phyloP scores from a whole-genome alignment of 768 basidiomycete species.

The Mycena olivaceomarginata region DNA sequence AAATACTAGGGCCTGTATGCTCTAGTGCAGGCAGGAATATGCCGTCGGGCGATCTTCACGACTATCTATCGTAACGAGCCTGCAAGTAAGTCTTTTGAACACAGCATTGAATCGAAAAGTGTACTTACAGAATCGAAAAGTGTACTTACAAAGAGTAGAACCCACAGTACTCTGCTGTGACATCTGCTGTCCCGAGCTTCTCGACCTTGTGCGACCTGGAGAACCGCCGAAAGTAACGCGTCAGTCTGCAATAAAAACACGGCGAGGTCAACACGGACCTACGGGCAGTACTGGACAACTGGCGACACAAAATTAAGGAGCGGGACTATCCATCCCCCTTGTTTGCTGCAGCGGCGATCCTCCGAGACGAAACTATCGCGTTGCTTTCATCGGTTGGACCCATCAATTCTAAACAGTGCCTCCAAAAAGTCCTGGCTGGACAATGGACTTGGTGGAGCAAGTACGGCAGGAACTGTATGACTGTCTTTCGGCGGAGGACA shows the following conservation, averaged over 20 bases:
- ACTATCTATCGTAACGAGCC: too few species aligned
- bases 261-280: slow-evolving; percentile 34
- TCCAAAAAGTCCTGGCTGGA: slow-evolving; percentile 37
- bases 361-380: slow-evolving; percentile 37
- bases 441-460: slow-evolving; percentile 46
- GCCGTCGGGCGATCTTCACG: too few species aligned
- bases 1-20: too few species aligned
- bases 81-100: too few species aligned
- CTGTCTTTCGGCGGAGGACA: not conserved
- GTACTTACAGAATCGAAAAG: too few species aligned
- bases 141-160: not conserved
- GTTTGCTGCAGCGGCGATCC: slow-evolving; percentile 39
- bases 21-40: too few species aligned
- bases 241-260: slow-evolving; percentile 32
- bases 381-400: slow-evolving; percentile 45
- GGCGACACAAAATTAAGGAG: slow-evolving; percentile 36
- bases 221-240: not conserved
- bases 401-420: slow-evolving; percentile 13
- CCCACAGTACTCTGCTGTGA: not conserved
- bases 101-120: slow-evolving; percentile 13
- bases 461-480: slow-evolving; percentile 39
- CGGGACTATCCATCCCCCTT: slow-evolving; percentile 41
- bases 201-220: not conserved
- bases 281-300: slow-evolving; percentile 22
- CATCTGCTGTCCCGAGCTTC: too few species aligned